phyloP scores from a whole-genome alignment of 2,329 filamentous ascomycete species.

The Tolypocladium ovalisporum region DNA sequence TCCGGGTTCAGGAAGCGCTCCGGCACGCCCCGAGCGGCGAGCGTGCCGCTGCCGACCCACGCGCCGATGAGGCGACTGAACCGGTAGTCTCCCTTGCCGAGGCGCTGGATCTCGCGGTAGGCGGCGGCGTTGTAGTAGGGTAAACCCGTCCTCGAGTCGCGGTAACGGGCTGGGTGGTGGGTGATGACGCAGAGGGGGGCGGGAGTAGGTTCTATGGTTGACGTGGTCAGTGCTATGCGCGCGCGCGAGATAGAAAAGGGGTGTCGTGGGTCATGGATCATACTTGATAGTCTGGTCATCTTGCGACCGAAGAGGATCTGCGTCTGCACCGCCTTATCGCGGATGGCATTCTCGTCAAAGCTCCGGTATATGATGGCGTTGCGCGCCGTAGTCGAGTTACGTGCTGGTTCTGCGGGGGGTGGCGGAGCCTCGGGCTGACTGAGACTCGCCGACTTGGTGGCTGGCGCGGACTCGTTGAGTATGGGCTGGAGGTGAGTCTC shows the following conservation, averaged over 20 bases:
- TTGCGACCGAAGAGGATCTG: slow-evolving; percentile 48
- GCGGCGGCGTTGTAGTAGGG: slow-evolving; percentile 71
- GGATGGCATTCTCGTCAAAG: slow-evolving; percentile 45
- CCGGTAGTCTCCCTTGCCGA: slow-evolving; percentile 61
- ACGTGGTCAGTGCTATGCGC: slow-evolving; percentile 1
- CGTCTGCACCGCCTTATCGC: slow-evolving; percentile 45
- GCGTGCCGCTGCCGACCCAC: slow-evolving; percentile 62
- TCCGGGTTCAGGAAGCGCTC: slow-evolving; percentile 52
- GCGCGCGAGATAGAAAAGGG: not conserved
- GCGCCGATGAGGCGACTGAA: slow-evolving; percentile 76
- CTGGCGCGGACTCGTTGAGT: slow-evolving; percentile 5
- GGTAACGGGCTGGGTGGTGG: slow-evolving; percentile 67
- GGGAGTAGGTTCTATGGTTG: slow-evolving; percentile 34
- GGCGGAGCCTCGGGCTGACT: slow-evolving; percentile 7
- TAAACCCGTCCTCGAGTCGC: slow-evolving; percentile 74
- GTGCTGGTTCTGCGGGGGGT: slow-evolving; percentile 7
- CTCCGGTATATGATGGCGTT: slow-evolving; percentile 50
- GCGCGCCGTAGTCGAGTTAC: slow-evolving; percentile 33
- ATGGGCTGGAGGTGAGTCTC: slow-evolving; percentile 5
- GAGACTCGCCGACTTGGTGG: slow-evolving; percentile 4
- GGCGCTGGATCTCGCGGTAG: slow-evolving; percentile 69
- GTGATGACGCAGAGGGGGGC: slow-evolving; percentile 68
- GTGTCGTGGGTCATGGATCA: slow-evolving; percentile 11
- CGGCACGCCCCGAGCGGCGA: slow-evolving; percentile 67
- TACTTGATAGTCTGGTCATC: slow-evolving; percentile 46